Evolutionary conservation across 169 alveolate genomes (phyloP).

Genomic region (Ichthyophthirius multifiliis): DNA sequence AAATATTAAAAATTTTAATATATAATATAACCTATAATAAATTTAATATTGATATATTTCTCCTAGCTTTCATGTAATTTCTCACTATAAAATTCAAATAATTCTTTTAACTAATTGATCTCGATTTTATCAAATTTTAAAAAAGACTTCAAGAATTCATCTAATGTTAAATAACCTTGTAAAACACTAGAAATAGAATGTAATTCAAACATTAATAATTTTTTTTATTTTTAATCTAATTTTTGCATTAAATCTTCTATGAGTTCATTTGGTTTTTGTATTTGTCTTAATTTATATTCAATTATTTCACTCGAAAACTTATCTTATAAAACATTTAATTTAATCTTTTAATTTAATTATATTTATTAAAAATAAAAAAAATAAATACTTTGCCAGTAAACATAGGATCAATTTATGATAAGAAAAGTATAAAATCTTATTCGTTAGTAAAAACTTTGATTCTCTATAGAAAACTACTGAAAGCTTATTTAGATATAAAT

Average conservation of each 20-base stretch:
- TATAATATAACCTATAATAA: too few relatives aligned
- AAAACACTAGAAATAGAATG: not conserved
- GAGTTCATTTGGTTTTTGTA: slow-evolving; percentile 7
- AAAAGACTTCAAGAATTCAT: not conserved
- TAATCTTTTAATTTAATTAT: not conserved
- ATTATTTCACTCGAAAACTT: not conserved
- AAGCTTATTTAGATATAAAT: not conserved
- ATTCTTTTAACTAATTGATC: not conserved
- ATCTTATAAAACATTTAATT: not conserved
- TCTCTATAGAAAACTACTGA: not conserved
- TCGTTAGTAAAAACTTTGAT: not conserved
- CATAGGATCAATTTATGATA: not conserved
- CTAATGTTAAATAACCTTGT: not conserved
- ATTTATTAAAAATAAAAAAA: not conserved
- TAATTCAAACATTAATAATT: not conserved
- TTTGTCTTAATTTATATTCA: not conserved
- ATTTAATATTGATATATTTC: too few relatives aligned
- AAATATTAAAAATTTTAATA: too few relatives aligned
- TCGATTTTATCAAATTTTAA: not conserved
- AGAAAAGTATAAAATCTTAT: not conserved
- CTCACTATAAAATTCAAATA: slow-evolving; percentile 1
- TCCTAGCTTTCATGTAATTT: not conserved
- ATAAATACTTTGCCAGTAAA: not conserved
- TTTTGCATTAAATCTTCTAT: not conserved
- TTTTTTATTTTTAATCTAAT: not conserved